A percentile compares a stretch with the other conserved stretches of the same genome.
These are phyloP conservation scores for Fusarium xylarioides DNA, from an alignment of 2,329 filamentous ascomycete species.

Conservation along the genomic window DNA sequence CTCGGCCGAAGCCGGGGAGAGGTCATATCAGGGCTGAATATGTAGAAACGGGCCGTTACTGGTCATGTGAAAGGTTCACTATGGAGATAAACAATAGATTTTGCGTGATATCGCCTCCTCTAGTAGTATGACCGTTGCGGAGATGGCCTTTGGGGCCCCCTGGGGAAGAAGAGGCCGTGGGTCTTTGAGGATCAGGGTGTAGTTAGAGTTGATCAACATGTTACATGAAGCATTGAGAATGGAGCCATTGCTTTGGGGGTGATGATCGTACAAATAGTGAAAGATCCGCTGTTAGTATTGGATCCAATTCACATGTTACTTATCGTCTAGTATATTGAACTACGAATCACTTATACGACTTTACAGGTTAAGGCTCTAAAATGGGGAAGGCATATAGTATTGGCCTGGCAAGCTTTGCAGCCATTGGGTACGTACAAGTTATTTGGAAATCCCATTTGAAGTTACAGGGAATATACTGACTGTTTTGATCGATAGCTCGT, in stretches of 20 bases:
- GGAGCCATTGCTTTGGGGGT: not conserved
- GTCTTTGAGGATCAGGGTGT: not conserved
- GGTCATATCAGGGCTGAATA: not conserved
- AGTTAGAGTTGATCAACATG: not conserved
- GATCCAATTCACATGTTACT: not conserved
- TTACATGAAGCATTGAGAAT: conserved; percentile 5
- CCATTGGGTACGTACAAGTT: conserved; percentile 48
- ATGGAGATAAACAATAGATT: not conserved
- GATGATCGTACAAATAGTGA: conserved; percentile 31
- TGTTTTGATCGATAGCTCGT: conserved; percentile 41
- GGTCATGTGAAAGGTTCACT: conserved; percentile 10
- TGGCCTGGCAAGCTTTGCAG: conserved; percentile 51
- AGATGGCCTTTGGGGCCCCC: conserved; percentile 24
- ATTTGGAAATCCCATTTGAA: not conserved
- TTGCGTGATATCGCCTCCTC: conserved; percentile 26
- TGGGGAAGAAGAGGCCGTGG: conserved; percentile 15
- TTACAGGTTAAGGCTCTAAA: not conserved
- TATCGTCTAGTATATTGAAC: not conserved
- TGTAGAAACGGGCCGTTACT: conserved; percentile 10
- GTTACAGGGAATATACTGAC: not conserved
- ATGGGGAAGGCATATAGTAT: conserved; percentile 54
- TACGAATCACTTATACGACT: not conserved
- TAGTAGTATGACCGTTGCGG: conserved; percentile 24
- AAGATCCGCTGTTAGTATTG: not conserved
- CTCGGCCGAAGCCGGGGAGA: conserved; percentile 1